Evolutionary conservation across 139 green algal species (phyloP), one percentile per base, ranked within the genome.

Genomic region (Deuterostichococcus epilithicus): DNA sequence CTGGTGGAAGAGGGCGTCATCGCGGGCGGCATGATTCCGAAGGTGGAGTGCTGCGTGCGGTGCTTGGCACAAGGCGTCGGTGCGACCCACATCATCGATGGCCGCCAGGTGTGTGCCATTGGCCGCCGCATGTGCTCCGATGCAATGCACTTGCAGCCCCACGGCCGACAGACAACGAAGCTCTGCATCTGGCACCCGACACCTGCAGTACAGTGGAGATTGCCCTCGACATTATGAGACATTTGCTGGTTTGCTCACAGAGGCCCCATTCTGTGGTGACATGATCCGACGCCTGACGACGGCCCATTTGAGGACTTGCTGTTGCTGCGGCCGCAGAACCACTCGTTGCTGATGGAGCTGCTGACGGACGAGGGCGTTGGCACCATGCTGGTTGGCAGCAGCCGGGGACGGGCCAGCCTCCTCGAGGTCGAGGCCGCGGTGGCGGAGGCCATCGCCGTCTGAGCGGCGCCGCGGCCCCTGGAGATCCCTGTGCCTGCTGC

Each of bases 51-150:
- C 90, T 99, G 96, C 86, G 87, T 98, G n/a, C 87, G 94, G 23
- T 96, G 90, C 77, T 76, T 99, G 18, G 86, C 88, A 3, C 93
- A 99, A 81, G 96, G 96, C 20, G 94, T 99, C 6, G 82, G 72
- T 32, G 95, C 95, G 0, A 88, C 94, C 1, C 96, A 99, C 88
- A 99, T 99, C 88, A 99, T 99, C 74, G 96, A 99, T 75, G 96
- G 96, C 28, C 90, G 96, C 32, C 79, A 63, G 52, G 52, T 63
- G 52, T 20, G 52, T 20, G 5, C 8, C 8, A 8, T 23, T 52
- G 42, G 8, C 13, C 13, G 42, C 42, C 8, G 42, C 42, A 52
- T 52, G 8, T 52, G n/a, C n/a, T n/a, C n/a, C n/a, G n/a, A n/a
- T n/a, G n/a, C n/a, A n/a, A n/a, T n/a, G n/a, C n/a, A n/a, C n/a